These are phyloP conservation scores for Malassezia obtusa DNA, from an alignment of 1,284 basidiomycete species.

Conservation along the genomic window DNA sequence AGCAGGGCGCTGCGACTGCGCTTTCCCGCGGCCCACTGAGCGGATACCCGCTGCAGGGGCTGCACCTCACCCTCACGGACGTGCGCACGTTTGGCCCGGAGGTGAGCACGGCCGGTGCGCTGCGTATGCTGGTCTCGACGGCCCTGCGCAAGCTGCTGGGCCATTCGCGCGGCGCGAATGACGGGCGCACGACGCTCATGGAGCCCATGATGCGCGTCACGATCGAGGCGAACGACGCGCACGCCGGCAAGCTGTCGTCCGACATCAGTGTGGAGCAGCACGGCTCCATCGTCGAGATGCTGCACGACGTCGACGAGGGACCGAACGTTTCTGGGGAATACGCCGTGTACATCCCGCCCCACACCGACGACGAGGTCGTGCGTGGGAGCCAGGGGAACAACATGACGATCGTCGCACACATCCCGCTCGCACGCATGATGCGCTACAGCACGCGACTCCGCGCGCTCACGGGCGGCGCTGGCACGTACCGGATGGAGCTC, in stretches of 20 bases:
- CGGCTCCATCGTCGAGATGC: constrained; percentile 31
- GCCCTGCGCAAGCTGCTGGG: constrained; percentile 26
- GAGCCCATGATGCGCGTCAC: constrained; percentile 43
- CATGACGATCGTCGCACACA: constrained; percentile 51
- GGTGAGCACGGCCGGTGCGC: constrained; percentile 23
- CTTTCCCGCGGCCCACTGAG: constrained; percentile 38
- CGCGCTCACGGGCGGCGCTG: constrained; percentile 70
- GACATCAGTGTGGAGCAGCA: constrained; percentile 40
- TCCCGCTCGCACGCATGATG: constrained; percentile 67
- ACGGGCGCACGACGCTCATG: constrained; percentile 29
- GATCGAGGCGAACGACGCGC: constrained; percentile 22
- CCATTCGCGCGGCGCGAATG: neutral
- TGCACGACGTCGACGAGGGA: constrained; percentile 51
- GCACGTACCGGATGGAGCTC: constrained; percentile 65
- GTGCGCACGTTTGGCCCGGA: constrained; percentile 27
- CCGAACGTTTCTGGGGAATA: constrained; percentile 55
- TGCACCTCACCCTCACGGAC: constrained; percentile 23
- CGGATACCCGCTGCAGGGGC: constrained; percentile 30
- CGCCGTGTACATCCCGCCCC: constrained; percentile 62
- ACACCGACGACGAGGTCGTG: constrained; percentile 44
- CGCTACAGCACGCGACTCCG: constrained; percentile 69
- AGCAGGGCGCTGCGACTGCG: constrained; percentile 25
- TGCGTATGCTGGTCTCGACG: constrained; percentile 25
- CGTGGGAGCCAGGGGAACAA: constrained; percentile 49
- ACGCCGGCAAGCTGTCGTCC: constrained; percentile 36